Evolutionary conservation across 1,284 basidiomycete genomes (phyloP), one percentile per base, ranked within the genome.

Genomic region (Malassezia sp.): DNA sequence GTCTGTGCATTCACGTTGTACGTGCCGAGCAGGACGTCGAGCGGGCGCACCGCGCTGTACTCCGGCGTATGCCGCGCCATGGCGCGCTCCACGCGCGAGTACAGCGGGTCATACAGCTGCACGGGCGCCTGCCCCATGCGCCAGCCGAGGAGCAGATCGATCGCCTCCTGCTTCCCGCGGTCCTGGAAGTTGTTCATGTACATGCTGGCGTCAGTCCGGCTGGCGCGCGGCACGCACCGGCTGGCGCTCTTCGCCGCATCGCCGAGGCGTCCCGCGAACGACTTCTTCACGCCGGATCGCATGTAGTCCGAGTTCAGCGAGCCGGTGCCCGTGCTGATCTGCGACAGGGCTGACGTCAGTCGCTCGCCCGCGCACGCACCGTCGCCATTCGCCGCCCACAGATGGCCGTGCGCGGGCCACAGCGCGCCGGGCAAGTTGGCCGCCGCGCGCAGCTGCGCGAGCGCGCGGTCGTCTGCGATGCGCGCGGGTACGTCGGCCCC

Each of bases 121-220:
- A 97, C 88, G 54, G 83, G 82, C 49, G 75, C 75, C 72, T 96
- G 90, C 38, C 81, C 82, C 51, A 79, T 85, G 71, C 96, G 77
- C 68, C 95, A 89, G 5, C 91, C 91, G 55, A 97, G 75, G 57
- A 97, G 83, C 77, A 88, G 83, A 65, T 97, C 93, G 53, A 97
- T 96, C 0, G 90, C 86, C 15, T 79, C 74, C 63, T 99, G 93
- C 70, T 97, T 97, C 34, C 78, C 80, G 70, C 86, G 87, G 71
- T 99, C 93, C 59, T 91, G 85, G 69, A 97, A 96, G 67, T 96
- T 96, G 71, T 91, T 93, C 70, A 96, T 93, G 65, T 96, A 96
- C 45, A 91, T 89, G 2, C 37, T 38, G 37, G n/a, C 3, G 37
- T 38, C 12, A 38, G 37, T 7, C 12, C 10, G 4, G 5, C n/a